phyloP scores from a whole-genome alignment of 768 basidiomycete species.

The Boletellus sp. region DNA sequence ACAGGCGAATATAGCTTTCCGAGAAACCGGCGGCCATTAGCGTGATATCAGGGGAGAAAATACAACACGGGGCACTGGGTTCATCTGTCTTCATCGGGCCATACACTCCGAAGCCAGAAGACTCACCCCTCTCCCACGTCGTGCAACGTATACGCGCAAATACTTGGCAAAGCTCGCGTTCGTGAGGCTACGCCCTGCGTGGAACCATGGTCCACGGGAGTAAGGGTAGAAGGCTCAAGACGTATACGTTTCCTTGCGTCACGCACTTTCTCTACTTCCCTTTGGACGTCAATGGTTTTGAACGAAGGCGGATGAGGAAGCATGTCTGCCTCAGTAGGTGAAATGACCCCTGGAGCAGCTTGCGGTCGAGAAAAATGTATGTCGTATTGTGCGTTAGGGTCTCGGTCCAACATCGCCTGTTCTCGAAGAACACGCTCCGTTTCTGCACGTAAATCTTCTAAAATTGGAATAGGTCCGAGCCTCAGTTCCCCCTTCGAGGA shows the following conservation, averaged over 20 bases:
- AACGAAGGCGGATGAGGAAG: constrained; percentile 81
- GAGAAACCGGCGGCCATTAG: constrained; percentile 93
- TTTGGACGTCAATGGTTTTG: constrained; percentile 80
- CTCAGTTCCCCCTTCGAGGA: constrained; percentile 72
- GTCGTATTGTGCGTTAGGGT: constrained; percentile 65
- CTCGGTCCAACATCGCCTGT: constrained; percentile 72
- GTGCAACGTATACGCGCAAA: constrained; percentile 93
- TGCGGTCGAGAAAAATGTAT: constrained; percentile 50
- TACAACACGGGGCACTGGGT: constrained; percentile 73
- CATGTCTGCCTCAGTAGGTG: constrained; percentile 69
- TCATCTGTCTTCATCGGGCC: constrained; percentile 10
- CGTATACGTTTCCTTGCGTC: constrained; percentile 92
- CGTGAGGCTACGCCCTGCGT: constrained; percentile 52
- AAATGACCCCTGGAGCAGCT: constrained; percentile 49
- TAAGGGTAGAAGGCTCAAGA: constrained; percentile 69
- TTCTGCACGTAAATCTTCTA: constrained; percentile 78
- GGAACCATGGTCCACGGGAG: constrained; percentile 53
- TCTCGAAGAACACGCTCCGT: constrained; percentile 77
- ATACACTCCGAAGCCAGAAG: not conserved
- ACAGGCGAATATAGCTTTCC: constrained; percentile 91
- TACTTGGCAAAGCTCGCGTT: constrained; percentile 77
- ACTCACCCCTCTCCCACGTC: constrained; percentile 92
- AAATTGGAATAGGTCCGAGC: constrained; percentile 76
- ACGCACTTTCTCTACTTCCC: constrained; percentile 85
- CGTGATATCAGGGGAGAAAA: constrained; percentile 88